These are phyloP conservation scores for Curvularia verruculosa DNA, from an alignment of 2,329 filamentous ascomycete species.

Conservation along the genomic window DNA sequence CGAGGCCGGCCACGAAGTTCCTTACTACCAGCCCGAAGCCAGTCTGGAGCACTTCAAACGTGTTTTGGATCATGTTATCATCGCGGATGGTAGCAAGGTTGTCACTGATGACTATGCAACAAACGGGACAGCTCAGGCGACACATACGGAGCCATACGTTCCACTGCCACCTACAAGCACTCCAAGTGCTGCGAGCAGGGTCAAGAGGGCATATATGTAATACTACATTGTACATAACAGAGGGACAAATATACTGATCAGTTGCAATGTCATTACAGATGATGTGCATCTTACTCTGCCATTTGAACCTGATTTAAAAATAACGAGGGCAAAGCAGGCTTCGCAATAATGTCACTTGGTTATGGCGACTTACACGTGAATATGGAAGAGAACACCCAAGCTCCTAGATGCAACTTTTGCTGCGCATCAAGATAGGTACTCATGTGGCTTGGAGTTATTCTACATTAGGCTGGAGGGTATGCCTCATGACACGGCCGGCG, in stretches of 20 bases:
- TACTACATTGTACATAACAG: too few species aligned
- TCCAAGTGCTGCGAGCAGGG: constrained; percentile 1
- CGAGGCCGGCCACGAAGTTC: constrained; percentile 60
- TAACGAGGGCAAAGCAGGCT: background rate
- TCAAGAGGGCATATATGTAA: constrained; percentile 2
- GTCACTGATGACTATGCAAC: constrained; percentile 39
- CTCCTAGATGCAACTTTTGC: background rate
- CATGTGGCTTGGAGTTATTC: background rate
- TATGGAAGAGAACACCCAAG: background rate
- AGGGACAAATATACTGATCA: background rate
- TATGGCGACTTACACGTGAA: background rate
- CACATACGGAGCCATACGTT: constrained; percentile 41
- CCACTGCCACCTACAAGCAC: constrained; percentile 35
- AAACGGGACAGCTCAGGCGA: constrained; percentile 39
- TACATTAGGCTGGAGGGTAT: background rate
- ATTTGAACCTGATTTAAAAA: background rate
- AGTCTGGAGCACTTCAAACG: constrained; percentile 41
- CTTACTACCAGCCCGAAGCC: constrained; percentile 50
- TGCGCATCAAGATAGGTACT: background rate
- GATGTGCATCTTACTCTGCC: background rate
- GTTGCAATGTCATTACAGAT: background rate
- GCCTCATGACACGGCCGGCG: background rate
- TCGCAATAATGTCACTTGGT: background rate
- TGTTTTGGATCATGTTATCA: constrained; percentile 32
- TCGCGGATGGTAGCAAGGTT: constrained; percentile 39